These are phyloP conservation scores for Mantamonas sphyraenae DNA, from an alignment of 78 protist genomes.

Conservation along the genomic window DNA sequence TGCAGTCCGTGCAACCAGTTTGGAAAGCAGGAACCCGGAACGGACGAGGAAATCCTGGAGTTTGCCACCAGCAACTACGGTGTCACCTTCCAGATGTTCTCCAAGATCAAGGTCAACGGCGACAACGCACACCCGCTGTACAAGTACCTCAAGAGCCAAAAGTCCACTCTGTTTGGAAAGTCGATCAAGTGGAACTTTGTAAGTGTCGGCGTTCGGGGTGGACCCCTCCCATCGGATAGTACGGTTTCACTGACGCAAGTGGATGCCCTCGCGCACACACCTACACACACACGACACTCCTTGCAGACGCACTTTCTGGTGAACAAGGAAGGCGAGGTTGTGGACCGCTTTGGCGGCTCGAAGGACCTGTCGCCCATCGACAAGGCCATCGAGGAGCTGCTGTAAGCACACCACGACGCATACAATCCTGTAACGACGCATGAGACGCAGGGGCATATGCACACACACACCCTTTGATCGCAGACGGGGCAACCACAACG, in stretches of 20 bases:
- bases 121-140: conserved; percentile 26
- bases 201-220: too few relatives aligned
- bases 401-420: too few relatives aligned
- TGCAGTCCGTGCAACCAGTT: conserved; percentile 61
- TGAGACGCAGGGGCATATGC: too few relatives aligned
- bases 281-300: too few relatives aligned
- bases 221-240: too few relatives aligned
- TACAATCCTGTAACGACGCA: too few relatives aligned
- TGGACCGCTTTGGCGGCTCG: conserved; percentile 11
- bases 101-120: conserved; percentile 44
- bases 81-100: background rate
- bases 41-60: conserved; percentile 12
- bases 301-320: conserved; percentile 40
- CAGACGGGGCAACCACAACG: too few relatives aligned
- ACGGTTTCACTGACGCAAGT: too few relatives aligned
- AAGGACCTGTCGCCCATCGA: too few relatives aligned
- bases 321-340: background rate
- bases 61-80: conserved; percentile 11
- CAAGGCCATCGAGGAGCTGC: too few relatives aligned
- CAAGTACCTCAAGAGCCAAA: conserved; percentile 15
- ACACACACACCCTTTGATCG: too few relatives aligned
- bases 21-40: conserved; percentile 47
- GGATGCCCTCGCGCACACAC: too few relatives aligned
- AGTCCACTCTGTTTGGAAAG: conserved; percentile 6
- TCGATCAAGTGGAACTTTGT: conserved; percentile 47